Percentiles rank a stretch among this genome's conserved stretches.
phyloP scores from a whole-genome alignment of 768 basidiomycete species.

The Mycena rebaudengoi region DNA sequence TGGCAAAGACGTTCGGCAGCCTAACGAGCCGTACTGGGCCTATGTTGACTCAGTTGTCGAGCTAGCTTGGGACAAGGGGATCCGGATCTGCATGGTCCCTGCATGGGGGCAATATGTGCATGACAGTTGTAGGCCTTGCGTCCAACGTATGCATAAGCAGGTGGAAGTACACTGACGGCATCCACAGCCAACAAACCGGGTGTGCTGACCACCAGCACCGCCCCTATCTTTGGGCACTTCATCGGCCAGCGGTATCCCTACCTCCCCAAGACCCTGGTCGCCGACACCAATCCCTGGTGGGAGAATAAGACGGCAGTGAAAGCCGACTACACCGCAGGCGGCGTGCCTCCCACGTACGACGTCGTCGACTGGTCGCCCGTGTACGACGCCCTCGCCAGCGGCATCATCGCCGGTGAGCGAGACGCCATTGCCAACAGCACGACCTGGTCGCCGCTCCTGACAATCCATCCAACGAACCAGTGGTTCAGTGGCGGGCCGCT shows the following conservation, averaged over 20 bases:
- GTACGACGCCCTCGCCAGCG: neutral
- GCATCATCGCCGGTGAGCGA: neutral
- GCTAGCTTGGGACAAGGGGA: neutral
- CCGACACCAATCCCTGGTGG: neutral
- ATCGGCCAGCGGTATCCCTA: neutral
- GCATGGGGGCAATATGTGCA: neutral
- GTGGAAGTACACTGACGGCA: neutral
- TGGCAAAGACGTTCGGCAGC: neutral
- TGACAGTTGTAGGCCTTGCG: neutral
- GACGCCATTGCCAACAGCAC: neutral
- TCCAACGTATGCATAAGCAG: neutral
- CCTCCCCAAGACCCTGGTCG: neutral
- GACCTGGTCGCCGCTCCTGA: neutral
- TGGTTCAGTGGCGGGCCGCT: neutral
- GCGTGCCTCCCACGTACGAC: neutral
- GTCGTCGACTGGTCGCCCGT: neutral
- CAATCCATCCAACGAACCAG: neutral
- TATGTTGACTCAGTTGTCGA: neutral
- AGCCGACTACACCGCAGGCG: neutral
- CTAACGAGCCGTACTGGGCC: neutral
- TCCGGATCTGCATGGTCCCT: neutral
- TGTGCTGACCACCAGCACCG: neutral
- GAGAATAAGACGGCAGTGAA: neutral
- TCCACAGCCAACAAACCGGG: neutral
- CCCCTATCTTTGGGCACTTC: neutral